Conservation (phyloP, 2,329 filamentous ascomycete genomes). For the Penicillium sclerotiorum region DNA sequence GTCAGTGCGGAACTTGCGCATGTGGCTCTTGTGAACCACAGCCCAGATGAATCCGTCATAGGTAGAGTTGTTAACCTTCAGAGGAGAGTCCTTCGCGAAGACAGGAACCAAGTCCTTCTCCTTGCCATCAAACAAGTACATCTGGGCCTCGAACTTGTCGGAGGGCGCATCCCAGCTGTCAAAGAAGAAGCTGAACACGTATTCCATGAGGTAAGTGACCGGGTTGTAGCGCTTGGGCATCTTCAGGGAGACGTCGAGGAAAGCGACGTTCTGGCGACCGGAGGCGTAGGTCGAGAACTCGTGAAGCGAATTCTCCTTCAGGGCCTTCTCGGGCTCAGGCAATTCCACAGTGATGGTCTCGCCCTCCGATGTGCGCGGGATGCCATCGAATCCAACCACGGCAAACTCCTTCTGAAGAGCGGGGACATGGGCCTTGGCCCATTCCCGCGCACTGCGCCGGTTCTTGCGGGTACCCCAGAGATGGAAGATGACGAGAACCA, state of each 20-base stretch:
- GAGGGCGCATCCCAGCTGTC: constrained; percentile 70
- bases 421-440: constrained; percentile 75
- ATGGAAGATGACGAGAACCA: constrained; percentile 75
- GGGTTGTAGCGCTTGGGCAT: constrained; percentile 89
- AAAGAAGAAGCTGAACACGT: constrained; percentile 71
- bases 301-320: constrained; percentile 85
- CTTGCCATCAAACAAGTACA: constrained; percentile 90
- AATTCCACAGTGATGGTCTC: constrained; percentile 41
- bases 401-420: constrained; percentile 80
- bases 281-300: constrained; percentile 88
- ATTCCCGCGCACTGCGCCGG: constrained; percentile 75
- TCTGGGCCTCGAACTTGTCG: constrained; percentile 74
- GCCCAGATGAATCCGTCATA: constrained; percentile 96
- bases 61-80: constrained; percentile 56
- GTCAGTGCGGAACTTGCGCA: constrained; percentile 87
- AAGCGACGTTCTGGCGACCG: constrained; percentile 89
- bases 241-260: constrained; percentile 80
- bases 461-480: constrained; percentile 80
- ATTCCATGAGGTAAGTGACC: constrained; percentile 66
- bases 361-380: constrained; percentile 54
- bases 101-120: constrained; percentile 76
- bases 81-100: constrained; percentile 61
- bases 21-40: constrained; percentile 89
- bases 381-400: constrained; percentile 74
- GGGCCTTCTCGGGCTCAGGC: constrained; percentile 58